These are phyloP conservation scores for Dendrobium chrysotoxum DNA, from an alignment of 106 monocot genomes.

Conservation along the genomic window DNA sequence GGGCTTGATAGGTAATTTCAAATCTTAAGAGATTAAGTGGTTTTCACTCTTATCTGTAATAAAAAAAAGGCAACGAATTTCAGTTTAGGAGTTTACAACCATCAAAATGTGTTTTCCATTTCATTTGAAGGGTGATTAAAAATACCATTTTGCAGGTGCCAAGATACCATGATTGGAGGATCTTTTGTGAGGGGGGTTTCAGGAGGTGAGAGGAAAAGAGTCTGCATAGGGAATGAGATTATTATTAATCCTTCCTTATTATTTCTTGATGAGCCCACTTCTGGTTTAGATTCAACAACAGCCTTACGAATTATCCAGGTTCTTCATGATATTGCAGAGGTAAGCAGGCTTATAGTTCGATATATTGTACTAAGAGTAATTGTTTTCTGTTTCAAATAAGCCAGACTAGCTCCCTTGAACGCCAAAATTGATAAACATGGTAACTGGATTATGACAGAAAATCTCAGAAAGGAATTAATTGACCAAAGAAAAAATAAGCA, in stretches of 20 bases:
- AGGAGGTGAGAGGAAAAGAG: conserved; percentile 81
- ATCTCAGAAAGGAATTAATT: neutral
- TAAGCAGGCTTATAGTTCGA: conserved; percentile 8
- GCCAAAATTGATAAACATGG: neutral
- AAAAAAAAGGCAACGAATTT: neutral
- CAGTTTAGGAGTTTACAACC: neutral
- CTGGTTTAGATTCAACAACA: conserved; percentile 86
- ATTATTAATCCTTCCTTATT: conserved; percentile 72
- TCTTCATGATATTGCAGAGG: conserved; percentile 66
- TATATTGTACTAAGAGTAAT: neutral
- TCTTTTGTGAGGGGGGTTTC: conserved; percentile 73
- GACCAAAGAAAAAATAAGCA: neutral
- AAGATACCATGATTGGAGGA: conserved; percentile 83
- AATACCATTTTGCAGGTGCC: conserved; percentile 41
- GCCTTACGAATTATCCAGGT: conserved; percentile 62
- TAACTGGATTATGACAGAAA: neutral
- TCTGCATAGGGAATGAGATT: conserved; percentile 84
- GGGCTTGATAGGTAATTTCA: conserved; percentile 68
- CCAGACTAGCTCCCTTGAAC: neutral
- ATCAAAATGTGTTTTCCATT: neutral
- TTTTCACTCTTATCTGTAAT: neutral
- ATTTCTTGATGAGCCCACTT: conserved; percentile 83
- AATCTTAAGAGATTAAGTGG: neutral
- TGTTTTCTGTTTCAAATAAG: neutral
- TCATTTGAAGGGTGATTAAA: neutral